Conservation (phyloP, 805 yeast species). For the Limtongia smithiae region DNA sequence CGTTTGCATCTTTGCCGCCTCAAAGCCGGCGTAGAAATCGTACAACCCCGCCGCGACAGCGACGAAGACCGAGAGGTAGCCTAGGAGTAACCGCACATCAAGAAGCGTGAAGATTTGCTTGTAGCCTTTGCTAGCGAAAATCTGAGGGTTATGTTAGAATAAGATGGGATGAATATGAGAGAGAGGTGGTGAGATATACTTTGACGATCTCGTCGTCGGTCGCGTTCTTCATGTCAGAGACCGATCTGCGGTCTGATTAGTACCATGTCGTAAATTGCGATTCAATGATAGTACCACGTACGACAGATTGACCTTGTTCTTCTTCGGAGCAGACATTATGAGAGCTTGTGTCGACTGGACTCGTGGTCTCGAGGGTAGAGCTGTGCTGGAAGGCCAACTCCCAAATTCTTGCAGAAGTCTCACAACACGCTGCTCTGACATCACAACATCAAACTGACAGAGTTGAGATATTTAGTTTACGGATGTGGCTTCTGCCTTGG, state of each 20-base stretch:
- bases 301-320: constrained; percentile 19
- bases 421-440: too few relatives aligned
- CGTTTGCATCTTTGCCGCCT: constrained; percentile 30
- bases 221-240: constrained; percentile 34
- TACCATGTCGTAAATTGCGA: not conserved
- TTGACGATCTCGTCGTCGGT: constrained; percentile 35
- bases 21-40: constrained; percentile 37
- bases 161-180: not conserved
- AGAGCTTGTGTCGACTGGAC: not conserved
- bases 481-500: too few relatives aligned
- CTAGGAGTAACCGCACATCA: constrained; percentile 34
- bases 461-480: too few relatives aligned
- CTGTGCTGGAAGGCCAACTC: too few relatives aligned
- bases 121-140: constrained; percentile 32
- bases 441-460: too few relatives aligned
- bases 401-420: too few relatives aligned
- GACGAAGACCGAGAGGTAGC: constrained; percentile 34
- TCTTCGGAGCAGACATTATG: not conserved
- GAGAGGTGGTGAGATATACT: constrained; percentile 21
- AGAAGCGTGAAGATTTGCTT: constrained; percentile 29
- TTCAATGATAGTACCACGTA: constrained; percentile 2
- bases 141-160: constrained; percentile 12
- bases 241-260: constrained; percentile 29
- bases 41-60: constrained; percentile 33
- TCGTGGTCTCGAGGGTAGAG: too few relatives aligned